Evolutionary conservation across 352 stramenopile species (phyloP).

Genomic region (Hyaloperonospora arabidopsidis): DNA sequence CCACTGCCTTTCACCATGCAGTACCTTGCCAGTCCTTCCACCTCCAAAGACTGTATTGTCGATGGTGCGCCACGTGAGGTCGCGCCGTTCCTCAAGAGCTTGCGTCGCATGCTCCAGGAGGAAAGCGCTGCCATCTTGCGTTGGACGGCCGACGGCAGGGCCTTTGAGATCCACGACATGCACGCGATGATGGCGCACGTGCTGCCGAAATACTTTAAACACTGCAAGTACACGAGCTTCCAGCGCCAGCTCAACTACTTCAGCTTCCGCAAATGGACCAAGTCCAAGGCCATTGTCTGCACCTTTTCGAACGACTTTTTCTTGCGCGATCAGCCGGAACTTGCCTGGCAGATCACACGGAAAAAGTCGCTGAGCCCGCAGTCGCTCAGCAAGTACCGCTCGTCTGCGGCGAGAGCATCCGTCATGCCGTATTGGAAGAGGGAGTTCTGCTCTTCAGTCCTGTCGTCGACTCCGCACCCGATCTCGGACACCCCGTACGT

Average conservation of each 20-base stretch:
- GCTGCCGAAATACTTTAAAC: constrained; percentile 92
- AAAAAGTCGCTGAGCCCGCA: constrained; percentile 43
- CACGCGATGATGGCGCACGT: constrained; percentile 73
- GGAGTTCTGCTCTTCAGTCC: constrained; percentile 2
- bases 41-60: neutral
- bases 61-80: constrained; percentile 31
- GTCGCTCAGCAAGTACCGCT: constrained; percentile 10
- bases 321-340: constrained; percentile 54
- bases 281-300: constrained; percentile 66
- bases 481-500: constrained; percentile 9
- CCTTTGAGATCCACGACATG: constrained; percentile 77
- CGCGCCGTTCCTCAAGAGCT: constrained; percentile 56
- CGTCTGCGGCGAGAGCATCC: constrained; percentile 6
- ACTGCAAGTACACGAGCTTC: constrained; percentile 91
- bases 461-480: constrained; percentile 8
- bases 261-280: constrained; percentile 88
- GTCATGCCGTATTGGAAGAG: constrained; percentile 22
- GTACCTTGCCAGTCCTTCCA: constrained; percentile 7
- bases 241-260: constrained; percentile 93
- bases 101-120: constrained; percentile 54
- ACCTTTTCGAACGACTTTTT: constrained; percentile 77
- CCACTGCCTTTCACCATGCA: constrained; percentile 16
- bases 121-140: constrained; percentile 48
- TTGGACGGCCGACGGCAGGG: constrained; percentile 53
- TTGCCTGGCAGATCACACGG: constrained; percentile 56